A percentile compares a stretch with the other conserved stretches of the same genome.
Conservation (phyloP, 106 monocot genomes). For the Chionographis japonica region DNA sequence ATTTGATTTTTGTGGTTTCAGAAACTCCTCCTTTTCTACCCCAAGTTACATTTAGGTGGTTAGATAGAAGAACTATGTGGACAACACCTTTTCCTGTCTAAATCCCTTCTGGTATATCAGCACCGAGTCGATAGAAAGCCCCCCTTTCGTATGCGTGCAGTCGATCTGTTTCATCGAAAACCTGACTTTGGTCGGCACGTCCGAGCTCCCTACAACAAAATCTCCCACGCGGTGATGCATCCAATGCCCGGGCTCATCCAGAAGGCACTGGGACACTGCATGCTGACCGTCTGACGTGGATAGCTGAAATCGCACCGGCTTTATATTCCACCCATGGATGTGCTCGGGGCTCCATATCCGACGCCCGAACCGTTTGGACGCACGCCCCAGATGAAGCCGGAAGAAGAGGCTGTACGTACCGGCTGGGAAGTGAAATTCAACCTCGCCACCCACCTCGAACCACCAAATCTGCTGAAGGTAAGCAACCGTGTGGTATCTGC, state of each 20-base stretch:
- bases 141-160: conserved; percentile 23
- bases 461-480: conserved; percentile 24
- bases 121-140: conserved; percentile 16
- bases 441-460: conserved; percentile 16
- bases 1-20: too few species aligned
- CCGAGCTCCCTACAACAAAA: conserved; percentile 4
- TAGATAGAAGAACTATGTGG: not conserved
- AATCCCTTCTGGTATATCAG: conserved; percentile 12
- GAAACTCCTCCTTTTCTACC: too few species aligned
- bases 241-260: conserved; percentile 17
- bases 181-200: conserved; percentile 4
- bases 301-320: conserved; percentile 14
- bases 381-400: conserved; percentile 15
- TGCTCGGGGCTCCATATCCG: conserved; percentile 7
- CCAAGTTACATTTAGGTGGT: too few species aligned
- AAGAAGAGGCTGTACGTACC: conserved; percentile 17
- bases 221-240: conserved; percentile 7
- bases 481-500: conserved; percentile 11
- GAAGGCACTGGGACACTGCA: conserved; percentile 3
- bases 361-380: conserved; percentile 6
- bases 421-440: conserved; percentile 10
- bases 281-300: conserved; percentile 18
- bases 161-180: conserved; percentile 22
- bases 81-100: not conserved
- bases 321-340: conserved; percentile 21